These are phyloP conservation scores for Bidens hawaiensis DNA, from an alignment of 140 eudicot species.

Conservation along the genomic window DNA sequence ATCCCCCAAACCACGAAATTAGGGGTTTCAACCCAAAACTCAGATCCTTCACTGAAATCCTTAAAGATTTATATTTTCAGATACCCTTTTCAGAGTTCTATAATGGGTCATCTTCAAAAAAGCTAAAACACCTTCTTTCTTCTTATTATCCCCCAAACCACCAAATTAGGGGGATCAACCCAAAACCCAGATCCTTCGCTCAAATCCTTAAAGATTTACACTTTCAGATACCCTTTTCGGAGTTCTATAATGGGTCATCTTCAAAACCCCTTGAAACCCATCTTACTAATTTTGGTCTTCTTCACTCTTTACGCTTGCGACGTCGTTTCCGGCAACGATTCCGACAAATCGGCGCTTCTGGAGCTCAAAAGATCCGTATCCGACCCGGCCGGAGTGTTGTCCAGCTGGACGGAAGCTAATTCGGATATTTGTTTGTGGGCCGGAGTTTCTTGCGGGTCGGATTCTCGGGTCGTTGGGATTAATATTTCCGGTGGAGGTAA, in stretches of 20 bases:
- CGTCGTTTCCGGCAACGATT: slow-evolving; percentile 41
- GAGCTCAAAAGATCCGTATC: slow-evolving; percentile 61
- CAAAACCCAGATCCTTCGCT: neutral
- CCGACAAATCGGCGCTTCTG: slow-evolving; percentile 61
- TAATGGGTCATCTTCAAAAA: slow-evolving; percentile 52
- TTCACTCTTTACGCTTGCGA: slow-evolving; percentile 16
- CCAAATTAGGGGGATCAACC: too few relatives aligned
- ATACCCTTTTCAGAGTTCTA: too few relatives aligned
- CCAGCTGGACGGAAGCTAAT: slow-evolving; percentile 48
- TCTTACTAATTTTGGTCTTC: slow-evolving; percentile 28
- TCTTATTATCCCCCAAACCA: neutral
- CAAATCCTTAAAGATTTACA: slow-evolving; percentile 17
- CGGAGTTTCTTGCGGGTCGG: slow-evolving; percentile 66
- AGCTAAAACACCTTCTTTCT: neutral
- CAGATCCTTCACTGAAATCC: slow-evolving; percentile 1
- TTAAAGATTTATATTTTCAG: slow-evolving; percentile 31
- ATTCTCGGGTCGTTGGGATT: slow-evolving; percentile 55
- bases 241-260: slow-evolving; percentile 59
- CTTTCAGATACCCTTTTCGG: too few relatives aligned
- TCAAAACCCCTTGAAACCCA: slow-evolving; percentile 36
- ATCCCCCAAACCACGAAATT: neutral
- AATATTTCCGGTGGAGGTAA: slow-evolving; percentile 76
- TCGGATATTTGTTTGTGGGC: slow-evolving; percentile 58
- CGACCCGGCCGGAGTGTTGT: slow-evolving; percentile 55
- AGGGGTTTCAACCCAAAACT: too few relatives aligned